Conservation (phyloP, 805 yeast genomes). For the Metschnikowia chrysomelidarum region DNA sequence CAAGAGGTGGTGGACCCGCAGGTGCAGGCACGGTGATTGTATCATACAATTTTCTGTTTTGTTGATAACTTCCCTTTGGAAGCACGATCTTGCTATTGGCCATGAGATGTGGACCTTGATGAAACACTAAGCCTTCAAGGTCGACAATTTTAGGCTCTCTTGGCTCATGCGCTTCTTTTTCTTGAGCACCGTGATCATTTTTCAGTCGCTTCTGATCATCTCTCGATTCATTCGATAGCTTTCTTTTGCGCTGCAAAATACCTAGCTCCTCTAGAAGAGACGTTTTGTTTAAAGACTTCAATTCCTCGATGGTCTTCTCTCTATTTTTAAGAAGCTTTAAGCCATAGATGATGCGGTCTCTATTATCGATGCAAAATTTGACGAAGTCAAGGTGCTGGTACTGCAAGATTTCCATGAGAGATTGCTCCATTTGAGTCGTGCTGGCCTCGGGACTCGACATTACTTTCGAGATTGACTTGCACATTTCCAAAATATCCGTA, state of each 20-base stretch:
- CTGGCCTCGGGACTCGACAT: conserved; percentile 38
- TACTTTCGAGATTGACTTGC: conserved; percentile 38
- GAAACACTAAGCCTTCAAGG: conserved; percentile 60
- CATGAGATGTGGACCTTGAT: conserved; percentile 70
- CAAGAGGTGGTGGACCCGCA: conserved; percentile 38
- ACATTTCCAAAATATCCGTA: conserved; percentile 33
- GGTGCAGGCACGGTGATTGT: conserved; percentile 94
- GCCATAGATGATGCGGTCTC: conserved; percentile 54
- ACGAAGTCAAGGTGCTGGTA: conserved; percentile 51
- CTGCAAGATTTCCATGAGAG: conserved; percentile 52
- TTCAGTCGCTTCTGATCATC: conserved; percentile 11
- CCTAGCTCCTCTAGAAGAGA: conserved; percentile 44
- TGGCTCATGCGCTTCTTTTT: conserved; percentile 6
- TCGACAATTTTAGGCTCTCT: conserved; percentile 57
- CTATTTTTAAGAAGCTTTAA: conserved; percentile 39
- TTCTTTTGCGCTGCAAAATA: conserved; percentile 16
- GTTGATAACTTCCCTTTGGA: conserved; percentile 82
- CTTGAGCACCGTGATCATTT: not conserved
- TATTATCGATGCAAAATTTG: conserved; percentile 47
- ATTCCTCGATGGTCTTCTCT: conserved; percentile 37
- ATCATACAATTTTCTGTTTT: conserved; percentile 72
- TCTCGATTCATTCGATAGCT: not conserved
- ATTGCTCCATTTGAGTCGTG: conserved; percentile 49
- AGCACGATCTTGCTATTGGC: conserved; percentile 64
- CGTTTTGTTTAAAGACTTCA: conserved; percentile 43